These are phyloP conservation scores for Zymoseptoria passerinii DNA, from an alignment of 2,329 filamentous ascomycete genomes.

Conservation along the genomic window DNA sequence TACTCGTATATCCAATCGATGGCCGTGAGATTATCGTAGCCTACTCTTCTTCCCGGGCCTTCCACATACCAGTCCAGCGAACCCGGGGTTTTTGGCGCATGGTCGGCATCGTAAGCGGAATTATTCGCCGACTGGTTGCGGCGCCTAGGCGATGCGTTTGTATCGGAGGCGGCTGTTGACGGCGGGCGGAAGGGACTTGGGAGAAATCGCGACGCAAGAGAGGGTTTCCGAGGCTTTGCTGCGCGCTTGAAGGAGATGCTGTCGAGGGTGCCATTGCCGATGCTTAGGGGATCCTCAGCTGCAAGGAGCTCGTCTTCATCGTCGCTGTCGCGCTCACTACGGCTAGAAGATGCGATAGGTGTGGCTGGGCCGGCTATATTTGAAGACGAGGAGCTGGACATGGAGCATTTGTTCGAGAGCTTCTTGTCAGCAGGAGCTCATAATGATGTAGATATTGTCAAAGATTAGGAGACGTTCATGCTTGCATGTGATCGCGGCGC, in stretches of 20 bases:
- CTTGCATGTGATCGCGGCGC: background rate
- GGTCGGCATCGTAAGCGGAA: slow-evolving; percentile 29
- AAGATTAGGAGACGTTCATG: background rate
- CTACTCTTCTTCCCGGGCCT: slow-evolving; percentile 78
- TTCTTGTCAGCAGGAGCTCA: background rate
- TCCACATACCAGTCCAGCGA: slow-evolving; percentile 77
- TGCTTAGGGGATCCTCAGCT: slow-evolving; percentile 24
- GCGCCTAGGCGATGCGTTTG: slow-evolving; percentile 24
- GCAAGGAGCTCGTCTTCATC: slow-evolving; percentile 30
- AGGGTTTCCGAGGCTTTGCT: slow-evolving; percentile 39
- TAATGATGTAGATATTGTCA: background rate
- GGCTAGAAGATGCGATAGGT: slow-evolving; percentile 41
- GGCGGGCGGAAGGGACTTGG: slow-evolving; percentile 32
- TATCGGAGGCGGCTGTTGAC: slow-evolving; percentile 18
- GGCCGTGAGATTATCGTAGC: slow-evolving; percentile 91
- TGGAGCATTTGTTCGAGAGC: slow-evolving; percentile 20
- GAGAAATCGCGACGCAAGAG: slow-evolving; percentile 40
- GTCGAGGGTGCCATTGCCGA: slow-evolving; percentile 24
- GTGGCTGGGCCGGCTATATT: slow-evolving; percentile 24
- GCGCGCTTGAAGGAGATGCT: slow-evolving; percentile 65
- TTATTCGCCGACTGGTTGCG: slow-evolving; percentile 25
- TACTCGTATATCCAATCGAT: slow-evolving; percentile 99
- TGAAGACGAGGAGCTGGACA: slow-evolving; percentile 29
- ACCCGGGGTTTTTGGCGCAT: slow-evolving; percentile 38
- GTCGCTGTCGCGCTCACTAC: slow-evolving; percentile 30